Evolutionary conservation across 1,284 basidiomycete genomes (phyloP).

Genomic region (Ceratobasidium sp.): DNA sequence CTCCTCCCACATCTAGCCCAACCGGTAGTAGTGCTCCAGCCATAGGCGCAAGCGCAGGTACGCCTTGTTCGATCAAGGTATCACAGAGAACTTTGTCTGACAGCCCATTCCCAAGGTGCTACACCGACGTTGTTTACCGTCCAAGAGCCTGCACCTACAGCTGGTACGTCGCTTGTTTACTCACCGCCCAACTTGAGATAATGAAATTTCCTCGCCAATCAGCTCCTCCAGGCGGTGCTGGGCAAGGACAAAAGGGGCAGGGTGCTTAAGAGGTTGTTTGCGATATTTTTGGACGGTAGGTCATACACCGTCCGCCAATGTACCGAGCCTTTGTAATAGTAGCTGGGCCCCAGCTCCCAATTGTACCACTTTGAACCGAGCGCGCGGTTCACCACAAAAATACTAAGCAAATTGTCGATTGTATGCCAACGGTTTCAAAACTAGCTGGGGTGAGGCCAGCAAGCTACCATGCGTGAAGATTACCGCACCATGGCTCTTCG

Average conservation of each 20-base stretch:
- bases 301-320: background rate
- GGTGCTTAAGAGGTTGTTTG: background rate
- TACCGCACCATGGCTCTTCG: background rate
- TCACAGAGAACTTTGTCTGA: background rate
- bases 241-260: background rate
- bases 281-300: background rate
- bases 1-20: background rate
- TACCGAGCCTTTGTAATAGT: too few species aligned
- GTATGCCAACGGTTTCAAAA: background rate
- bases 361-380: background rate
- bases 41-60: slow-evolving; percentile 26
- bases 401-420: background rate
- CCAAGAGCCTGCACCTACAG: slow-evolving; percentile 17
- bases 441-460: too few species aligned
- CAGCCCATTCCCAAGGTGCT: background rate
- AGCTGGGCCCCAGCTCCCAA: too few species aligned
- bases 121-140: slow-evolving; percentile 19
- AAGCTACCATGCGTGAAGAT: background rate
- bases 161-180: slow-evolving; percentile 8
- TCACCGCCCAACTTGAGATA: background rate
- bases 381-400: background rate
- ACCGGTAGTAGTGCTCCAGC: background rate
- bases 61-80: background rate
- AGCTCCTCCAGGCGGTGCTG: slow-evolving; percentile 35
- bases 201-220: background rate